A percentile compares a stretch with the other conserved stretches of the same genome.
Evolutionary conservation across 345 rosid genomes (phyloP).

Genomic region (Bruguiera sexangula): DNA sequence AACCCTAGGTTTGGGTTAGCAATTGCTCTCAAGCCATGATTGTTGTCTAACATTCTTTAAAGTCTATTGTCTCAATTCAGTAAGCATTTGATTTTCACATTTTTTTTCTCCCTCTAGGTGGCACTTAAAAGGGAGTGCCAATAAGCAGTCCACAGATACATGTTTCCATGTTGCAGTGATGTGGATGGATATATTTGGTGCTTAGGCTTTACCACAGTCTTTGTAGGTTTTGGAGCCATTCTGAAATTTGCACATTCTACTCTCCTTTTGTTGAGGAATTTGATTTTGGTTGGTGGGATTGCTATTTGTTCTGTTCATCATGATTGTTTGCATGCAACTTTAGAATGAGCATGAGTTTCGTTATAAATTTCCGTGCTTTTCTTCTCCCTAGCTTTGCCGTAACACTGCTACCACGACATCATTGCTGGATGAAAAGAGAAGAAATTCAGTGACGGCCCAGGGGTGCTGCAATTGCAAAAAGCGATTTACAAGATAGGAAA

Average conservation of each 20-base stretch:
- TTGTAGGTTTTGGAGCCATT: conserved; percentile 15
- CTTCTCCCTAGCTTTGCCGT: too few species aligned
- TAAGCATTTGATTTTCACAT: conserved; percentile 9
- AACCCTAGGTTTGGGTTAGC: conserved; percentile 79
- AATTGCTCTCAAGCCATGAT: conserved; percentile 72
- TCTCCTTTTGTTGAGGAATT: conserved; percentile 2
- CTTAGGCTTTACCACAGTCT: conserved; percentile 13
- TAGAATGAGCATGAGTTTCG: too few species aligned
- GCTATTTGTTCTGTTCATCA: background rate
- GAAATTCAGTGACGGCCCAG: too few species aligned
- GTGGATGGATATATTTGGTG: conserved; percentile 25
- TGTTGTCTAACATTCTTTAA: conserved; percentile 3
- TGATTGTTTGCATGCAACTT: background rate
- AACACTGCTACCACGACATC: too few species aligned
- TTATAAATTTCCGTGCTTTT: too few species aligned
- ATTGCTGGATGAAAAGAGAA: too few species aligned
- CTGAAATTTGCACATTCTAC: conserved; percentile 9
- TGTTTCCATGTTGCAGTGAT: conserved; percentile 14
- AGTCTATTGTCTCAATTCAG: conserved; percentile 19
- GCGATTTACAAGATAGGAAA: too few species aligned
- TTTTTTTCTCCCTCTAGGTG: conserved; percentile 12
- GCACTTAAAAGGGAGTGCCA: conserved; percentile 36
- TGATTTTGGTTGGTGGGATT: conserved; percentile 17
- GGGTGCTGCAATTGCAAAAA: too few species aligned
- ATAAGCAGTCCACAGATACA: conserved; percentile 35